Conservation (phyloP, 441 rosid species). For the Oxalis stricta region DNA sequence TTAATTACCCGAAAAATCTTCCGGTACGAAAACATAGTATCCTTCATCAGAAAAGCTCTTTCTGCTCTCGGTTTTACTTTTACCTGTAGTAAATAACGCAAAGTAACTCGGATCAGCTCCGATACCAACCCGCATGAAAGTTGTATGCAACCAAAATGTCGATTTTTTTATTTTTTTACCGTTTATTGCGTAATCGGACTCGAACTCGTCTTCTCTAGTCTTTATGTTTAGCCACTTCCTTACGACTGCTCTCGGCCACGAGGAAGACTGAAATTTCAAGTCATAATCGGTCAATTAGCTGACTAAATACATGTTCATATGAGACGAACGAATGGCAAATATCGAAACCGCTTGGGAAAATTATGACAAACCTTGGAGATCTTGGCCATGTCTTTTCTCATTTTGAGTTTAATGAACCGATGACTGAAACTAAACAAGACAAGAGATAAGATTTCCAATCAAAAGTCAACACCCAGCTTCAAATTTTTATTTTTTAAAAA, state of each 20-base stretch:
- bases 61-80: slow-evolving; percentile 33
- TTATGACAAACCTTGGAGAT: slow-evolving; percentile 34
- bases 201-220: slow-evolving; percentile 47
- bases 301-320: too few relatives aligned
- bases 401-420: slow-evolving; percentile 7
- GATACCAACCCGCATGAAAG: neutral
- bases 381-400: slow-evolving; percentile 30
- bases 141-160: too few relatives aligned
- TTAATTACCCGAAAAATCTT: slow-evolving; percentile 41
- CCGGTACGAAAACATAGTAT: slow-evolving; percentile 29
- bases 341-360: neutral
- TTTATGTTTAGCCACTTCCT: slow-evolving; percentile 74
- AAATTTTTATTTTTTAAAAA: too few relatives aligned
- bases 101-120: neutral
- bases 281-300: neutral
- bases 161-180: too few relatives aligned
- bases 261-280: slow-evolving; percentile 26
- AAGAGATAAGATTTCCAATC: neutral
- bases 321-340: neutral
- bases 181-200: slow-evolving; percentile 47
- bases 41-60: slow-evolving; percentile 57
- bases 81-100: neutral
- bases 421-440: neutral
- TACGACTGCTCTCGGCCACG: slow-evolving; percentile 65
- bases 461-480: neutral